Evolutionary conservation across 2,329 filamentous ascomycete species (phyloP).

Genomic region (Rutstroemia sp.): DNA sequence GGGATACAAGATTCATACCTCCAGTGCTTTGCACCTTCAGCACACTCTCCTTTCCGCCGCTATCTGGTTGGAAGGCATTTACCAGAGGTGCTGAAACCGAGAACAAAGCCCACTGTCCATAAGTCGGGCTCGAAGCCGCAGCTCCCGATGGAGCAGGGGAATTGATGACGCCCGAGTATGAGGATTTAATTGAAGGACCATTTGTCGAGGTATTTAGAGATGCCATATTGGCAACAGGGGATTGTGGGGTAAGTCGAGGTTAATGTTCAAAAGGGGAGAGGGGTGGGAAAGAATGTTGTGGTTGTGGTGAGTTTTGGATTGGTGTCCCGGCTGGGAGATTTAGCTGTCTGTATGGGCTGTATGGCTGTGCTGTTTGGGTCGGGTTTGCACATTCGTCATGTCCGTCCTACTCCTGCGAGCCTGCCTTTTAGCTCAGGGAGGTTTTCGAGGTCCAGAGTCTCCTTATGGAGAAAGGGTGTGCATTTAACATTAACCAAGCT

Average conservation of each 20-base stretch:
- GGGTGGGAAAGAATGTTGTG: neutral
- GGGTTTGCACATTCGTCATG: neutral
- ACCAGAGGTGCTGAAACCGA: conserved; percentile 85
- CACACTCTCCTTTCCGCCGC: conserved; percentile 81
- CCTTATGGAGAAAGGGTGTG: neutral
- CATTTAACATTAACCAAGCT: neutral
- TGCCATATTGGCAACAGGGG: conserved; percentile 48
- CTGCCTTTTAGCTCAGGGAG: neutral
- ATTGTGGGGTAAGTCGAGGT: neutral
- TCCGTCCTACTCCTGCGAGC: neutral
- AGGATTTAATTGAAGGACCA: conserved; percentile 77
- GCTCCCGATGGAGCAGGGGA: conserved; percentile 47
- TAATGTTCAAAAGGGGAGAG: neutral
- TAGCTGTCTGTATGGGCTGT: neutral
- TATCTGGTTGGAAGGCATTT: conserved; percentile 83
- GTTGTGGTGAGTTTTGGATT: neutral
- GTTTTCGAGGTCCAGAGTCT: no score
- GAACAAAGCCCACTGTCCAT: conserved; percentile 90
- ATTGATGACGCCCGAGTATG: conserved; percentile 64
- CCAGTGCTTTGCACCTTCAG: conserved; percentile 90
- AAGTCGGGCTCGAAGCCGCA: conserved; percentile 65
- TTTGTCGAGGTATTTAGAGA: conserved; percentile 74
- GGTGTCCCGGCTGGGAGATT: neutral
- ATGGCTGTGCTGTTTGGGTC: neutral
- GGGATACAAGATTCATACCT: conserved; percentile 41